Base-by-base conservation (phyloP, 116 monocot species). In the Iris pallida region DNA sequence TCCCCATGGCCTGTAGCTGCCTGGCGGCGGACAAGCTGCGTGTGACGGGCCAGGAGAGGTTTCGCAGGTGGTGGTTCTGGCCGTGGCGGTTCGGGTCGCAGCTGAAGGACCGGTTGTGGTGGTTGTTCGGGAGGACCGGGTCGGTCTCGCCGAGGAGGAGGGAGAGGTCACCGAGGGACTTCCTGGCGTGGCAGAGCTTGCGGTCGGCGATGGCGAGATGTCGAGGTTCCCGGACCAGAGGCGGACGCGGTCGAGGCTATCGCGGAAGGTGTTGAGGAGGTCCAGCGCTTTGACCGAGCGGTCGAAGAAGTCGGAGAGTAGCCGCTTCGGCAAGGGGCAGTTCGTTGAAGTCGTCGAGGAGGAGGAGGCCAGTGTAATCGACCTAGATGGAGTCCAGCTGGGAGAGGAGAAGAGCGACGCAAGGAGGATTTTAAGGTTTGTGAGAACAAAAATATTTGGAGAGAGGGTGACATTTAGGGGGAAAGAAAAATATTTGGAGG, bases 261-360 rank as follows among this genome's bases (percentile, higher is more conserved):
- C 84, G 47, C 82, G 63, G 65, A 85, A 48, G 12, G 89, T 89
- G 71, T 93, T 93, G 82, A 82, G 85, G 40, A 89, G 59, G 65
- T 93, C 93, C 57, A 93, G 85, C 48, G 93, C 84, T 69, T 89
- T 93, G 47, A 93, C 80, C 53, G 69, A 17, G 59, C 87, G 79
- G 4, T 93, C 93, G 71, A 80, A 77, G 76, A 82, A 87, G 5
- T 87, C 84, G 16, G 69, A 20, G 45, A 84, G 20, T 9, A 80
- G 59, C 16, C 81, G 79, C 42, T 86, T n/a, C n/a, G n/a, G n/a
- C n/a, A n/a, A n/a, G n/a, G n/a, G n/a, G n/a, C n/a, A n/a, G n/a
- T n/a, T n/a, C n/a, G n/a, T n/a, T n/a, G n/a, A n/a, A n/a, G n/a
- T n/a, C n/a, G n/a, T n/a, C n/a, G n/a, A n/a, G n/a, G n/a, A n/a